Percentiles rank a stretch among this genome's conserved stretches.
These are phyloP conservation scores for Cucurbita moschata DNA, from an alignment of 306 rosid genomes.

Conservation along the genomic window DNA sequence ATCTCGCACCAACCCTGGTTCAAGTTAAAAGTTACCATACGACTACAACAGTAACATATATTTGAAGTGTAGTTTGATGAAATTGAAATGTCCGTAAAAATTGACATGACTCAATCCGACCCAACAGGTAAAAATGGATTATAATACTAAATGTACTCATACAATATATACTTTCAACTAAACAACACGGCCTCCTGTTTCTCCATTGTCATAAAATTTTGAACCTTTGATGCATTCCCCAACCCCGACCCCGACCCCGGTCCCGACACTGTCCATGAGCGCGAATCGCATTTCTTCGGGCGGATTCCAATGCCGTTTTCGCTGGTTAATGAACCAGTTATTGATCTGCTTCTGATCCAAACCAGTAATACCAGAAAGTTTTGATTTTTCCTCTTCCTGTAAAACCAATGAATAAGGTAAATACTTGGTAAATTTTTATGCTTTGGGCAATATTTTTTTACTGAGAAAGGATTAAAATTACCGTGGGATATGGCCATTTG, in stretches of 20 bases:
- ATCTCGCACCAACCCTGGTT: too few relatives aligned
- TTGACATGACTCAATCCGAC: too few relatives aligned
- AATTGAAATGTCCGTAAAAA: too few relatives aligned
- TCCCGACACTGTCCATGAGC: constrained; percentile 15
- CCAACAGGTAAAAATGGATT: too few relatives aligned
- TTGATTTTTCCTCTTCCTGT: constrained; percentile 65
- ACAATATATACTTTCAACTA: neutral
- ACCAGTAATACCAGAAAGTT: constrained; percentile 46
- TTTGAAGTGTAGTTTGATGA: too few relatives aligned
- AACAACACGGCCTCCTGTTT: neutral
- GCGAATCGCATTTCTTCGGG: constrained; percentile 54
- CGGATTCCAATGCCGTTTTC: constrained; percentile 93
- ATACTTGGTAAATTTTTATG: neutral
- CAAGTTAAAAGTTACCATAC: too few relatives aligned
- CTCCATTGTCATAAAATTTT: neutral
- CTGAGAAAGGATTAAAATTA: constrained; percentile 8
- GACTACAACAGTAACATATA: too few relatives aligned
- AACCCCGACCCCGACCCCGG: neutral
- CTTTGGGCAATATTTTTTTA: neutral
- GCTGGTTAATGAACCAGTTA: constrained; percentile 87
- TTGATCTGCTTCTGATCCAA: constrained; percentile 73
- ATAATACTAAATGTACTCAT: too few relatives aligned
- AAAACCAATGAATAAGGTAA: neutral
- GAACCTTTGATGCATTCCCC: neutral
- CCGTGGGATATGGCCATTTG: constrained; percentile 92